Evolutionary conservation across 164 flowering plant species (phyloP), one percentile per base, ranked within the genome.

Genomic region (Aristolochia contorta): DNA sequence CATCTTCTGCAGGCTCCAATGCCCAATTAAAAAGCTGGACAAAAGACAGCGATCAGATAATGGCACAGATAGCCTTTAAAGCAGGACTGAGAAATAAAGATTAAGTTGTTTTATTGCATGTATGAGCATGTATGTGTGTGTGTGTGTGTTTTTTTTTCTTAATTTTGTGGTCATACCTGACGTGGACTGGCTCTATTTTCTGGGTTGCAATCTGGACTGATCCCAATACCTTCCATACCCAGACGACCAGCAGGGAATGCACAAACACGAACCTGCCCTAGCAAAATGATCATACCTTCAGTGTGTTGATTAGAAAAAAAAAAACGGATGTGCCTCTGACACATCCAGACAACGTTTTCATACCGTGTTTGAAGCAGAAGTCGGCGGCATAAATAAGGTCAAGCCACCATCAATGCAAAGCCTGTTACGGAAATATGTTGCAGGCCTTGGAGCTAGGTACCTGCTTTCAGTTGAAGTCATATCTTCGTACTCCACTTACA

Each of bases 381-480:
- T 92, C 61, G 98, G 96, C 23, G 98, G 98, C 96, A 92, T 89
- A 72, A 92, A 92, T 79, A 87, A 75, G 30, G 98, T 92, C 71
- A 92, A 69, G 60, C 94, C 98, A 57, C 96, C 98, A 72, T 92
- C 98, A 21, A 92, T 72, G 67, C 98, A 89, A 59, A 92, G 78
- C 41, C 85, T 78, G 67, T 92, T 86, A 21, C 96, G 86, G 53
- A 82, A 92, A 68, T 79, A 58, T 63, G 96, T 92, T 49, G 87
- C 98, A 62, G 93, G 98, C 67, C 85, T 81, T 65, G 94, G 96
- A 48, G 98, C 95, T 67, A 89, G 80, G 77, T 92, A 89, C 64
- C 96, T 92, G 82, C 74, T 74, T 5, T 24, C 12, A 60, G 47
- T 9, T 25, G 45, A 33, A 47, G 1, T 62, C 54, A 67, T 30